These are phyloP conservation scores for Colletotrichum eleusines DNA, from an alignment of 2,329 filamentous ascomycete genomes.

Conservation along the genomic window DNA sequence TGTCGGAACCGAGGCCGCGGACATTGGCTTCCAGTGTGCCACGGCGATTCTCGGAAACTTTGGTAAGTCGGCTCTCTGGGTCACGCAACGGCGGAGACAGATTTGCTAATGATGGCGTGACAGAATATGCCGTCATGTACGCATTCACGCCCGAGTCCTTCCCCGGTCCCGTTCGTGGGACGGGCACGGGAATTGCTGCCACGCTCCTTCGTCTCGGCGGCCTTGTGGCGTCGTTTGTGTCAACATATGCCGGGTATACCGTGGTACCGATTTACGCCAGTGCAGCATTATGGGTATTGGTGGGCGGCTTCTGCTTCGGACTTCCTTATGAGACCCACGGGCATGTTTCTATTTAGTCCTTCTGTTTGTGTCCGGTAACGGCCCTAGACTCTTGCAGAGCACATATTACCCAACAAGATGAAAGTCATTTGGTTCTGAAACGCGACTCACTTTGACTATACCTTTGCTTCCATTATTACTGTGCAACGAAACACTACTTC, in stretches of 20 bases:
- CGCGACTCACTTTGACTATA: background rate
- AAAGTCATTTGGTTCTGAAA: background rate
- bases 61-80: constrained; percentile 45
- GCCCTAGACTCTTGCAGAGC: background rate
- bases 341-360: constrained; percentile 48
- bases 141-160: constrained; percentile 69
- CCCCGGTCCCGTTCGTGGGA: constrained; percentile 66
- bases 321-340: constrained; percentile 60
- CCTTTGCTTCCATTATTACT: background rate
- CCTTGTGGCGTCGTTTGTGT: constrained; percentile 56
- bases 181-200: constrained; percentile 61
- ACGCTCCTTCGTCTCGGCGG: constrained; percentile 54
- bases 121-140: constrained; percentile 52
- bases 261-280: constrained; percentile 59
- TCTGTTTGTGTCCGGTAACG: too few relatives aligned
- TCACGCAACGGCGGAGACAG: too few relatives aligned
- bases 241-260: constrained; percentile 57
- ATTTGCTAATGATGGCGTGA: constrained; percentile 20
- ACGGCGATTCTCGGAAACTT: constrained; percentile 61
- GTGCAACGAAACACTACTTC: background rate
- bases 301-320: constrained; percentile 55
- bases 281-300: constrained; percentile 58
- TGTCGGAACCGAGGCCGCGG: constrained; percentile 53
- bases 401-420: background rate
- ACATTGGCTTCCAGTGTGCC: constrained; percentile 55